Evolutionary conservation across 2,329 filamentous ascomycete genomes (phyloP), one percentile per base, ranked within the genome.

Genomic region (Biscogniauxia mediterranea): DNA sequence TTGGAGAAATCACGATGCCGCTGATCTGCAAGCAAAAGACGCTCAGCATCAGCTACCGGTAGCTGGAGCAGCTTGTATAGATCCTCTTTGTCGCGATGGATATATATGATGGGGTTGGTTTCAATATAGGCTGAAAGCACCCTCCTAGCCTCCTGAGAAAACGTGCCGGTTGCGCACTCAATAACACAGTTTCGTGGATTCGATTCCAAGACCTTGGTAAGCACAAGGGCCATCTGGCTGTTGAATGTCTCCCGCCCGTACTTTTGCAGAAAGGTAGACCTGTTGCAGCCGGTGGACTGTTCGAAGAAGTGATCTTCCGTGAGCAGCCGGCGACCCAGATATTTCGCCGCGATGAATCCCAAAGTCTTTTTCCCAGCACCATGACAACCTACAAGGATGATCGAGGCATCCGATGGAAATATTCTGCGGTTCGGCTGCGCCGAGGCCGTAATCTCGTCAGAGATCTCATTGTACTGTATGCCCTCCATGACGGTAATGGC

Each of bases 351-450:
- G 63, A 92, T 89, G 63, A 92, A 87, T 8, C 87, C 89, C 25
- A 92, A 78, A 19, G 88, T 90, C 49, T 87, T 86, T 73, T 92
- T 92, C 8, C 89, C 89, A 6, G 87, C 87, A 19, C 89, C 89
- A 38, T 87, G 85, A 62, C 89, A 87, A 23, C 89, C 89, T 25
- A 92, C 83, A 52, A 92, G 78, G 21, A 92, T 85, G 58, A 92
- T 85, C 0, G 89, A 90, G 9, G 88, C 85, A 74, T 89, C 82
- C 1, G 80, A 73, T 19, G 81, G 77, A 68, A 89, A 89, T 60
- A 74, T 60, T 57, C 77, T 75, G 63, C 72, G 69, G 61, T 79
- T 79, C 51, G 72, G 53, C 58, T 62, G 70, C 13, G 59, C 52
- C 21, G 62, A 57, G 54, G 56, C 59, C 19, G 61, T 55, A 1